These are phyloP conservation scores for Ramalina intermedia DNA, from an alignment of 495 filamentous ascomycete genomes.

Conservation along the genomic window DNA sequence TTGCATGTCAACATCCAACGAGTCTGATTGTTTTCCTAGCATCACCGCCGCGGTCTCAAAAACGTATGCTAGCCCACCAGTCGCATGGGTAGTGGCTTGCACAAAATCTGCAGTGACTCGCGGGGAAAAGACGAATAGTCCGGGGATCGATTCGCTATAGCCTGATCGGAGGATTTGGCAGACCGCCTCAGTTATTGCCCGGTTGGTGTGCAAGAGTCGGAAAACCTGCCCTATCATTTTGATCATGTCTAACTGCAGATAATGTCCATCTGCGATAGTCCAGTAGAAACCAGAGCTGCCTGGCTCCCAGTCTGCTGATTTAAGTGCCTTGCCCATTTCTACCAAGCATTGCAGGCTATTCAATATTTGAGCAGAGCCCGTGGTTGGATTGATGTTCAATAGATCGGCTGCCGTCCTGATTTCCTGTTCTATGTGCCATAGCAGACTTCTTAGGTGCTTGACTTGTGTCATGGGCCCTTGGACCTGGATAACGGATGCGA, in stretches of 20 bases:
- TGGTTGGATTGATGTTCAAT: conserved; percentile 13
- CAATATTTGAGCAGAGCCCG: conserved; percentile 17
- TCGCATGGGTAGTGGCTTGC: conserved; percentile 42
- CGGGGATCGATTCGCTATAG: conserved; percentile 62
- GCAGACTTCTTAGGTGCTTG: conserved; percentile 45
- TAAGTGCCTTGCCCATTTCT: conserved; percentile 67
- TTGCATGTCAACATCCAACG: conserved; percentile 27
- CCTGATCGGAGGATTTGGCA: conserved; percentile 67
- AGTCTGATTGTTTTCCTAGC: conserved; percentile 46
- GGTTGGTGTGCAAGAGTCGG: conserved; percentile 26
- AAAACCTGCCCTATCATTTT: conserved; percentile 29
- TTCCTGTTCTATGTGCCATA: conserved; percentile 50
- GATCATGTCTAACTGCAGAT: conserved; percentile 45
- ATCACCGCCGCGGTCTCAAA: conserved; percentile 69
- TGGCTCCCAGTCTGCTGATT: conserved; percentile 38
- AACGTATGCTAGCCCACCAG: conserved; percentile 55
- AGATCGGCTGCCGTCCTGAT: conserved; percentile 29
- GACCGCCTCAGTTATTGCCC: conserved; percentile 58
- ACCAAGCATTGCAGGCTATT: conserved; percentile 54
- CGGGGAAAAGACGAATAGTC: conserved; percentile 64
- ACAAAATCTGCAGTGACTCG: conserved; percentile 58
- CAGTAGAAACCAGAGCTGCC: conserved; percentile 41
- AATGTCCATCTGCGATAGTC: conserved; percentile 38
- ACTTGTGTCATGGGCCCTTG: conserved; percentile 50
- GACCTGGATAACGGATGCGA: conserved; percentile 73